A percentile compares a stretch with the other conserved stretches of the same genome.
These are phyloP conservation scores for Colletotrichum sp. DNA, from an alignment of 2,329 filamentous ascomycete genomes.

Conservation along the genomic window DNA sequence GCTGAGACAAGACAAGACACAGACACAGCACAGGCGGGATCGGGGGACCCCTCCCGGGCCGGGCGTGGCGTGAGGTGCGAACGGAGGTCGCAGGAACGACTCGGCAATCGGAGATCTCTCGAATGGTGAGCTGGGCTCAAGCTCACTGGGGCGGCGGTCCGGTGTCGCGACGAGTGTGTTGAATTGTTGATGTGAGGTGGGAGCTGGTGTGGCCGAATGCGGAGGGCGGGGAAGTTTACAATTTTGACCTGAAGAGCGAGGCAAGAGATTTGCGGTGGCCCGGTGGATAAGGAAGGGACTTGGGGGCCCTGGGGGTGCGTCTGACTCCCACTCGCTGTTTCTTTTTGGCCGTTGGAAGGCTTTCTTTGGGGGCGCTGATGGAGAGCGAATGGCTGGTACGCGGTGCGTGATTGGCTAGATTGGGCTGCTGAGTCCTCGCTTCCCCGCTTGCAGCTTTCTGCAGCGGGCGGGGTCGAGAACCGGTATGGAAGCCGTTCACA, in stretches of 20 bases:
- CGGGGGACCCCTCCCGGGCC: conserved; percentile 22
- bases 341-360: conserved; percentile 4
- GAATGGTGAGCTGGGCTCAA: conserved; percentile 16
- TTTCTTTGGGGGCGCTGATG: neutral
- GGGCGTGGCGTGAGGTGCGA: conserved; percentile 13
- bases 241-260: conserved; percentile 22
- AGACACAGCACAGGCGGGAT: conserved; percentile 18
- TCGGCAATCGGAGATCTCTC: conserved; percentile 16
- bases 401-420: neutral
- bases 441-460: conserved; percentile 4
- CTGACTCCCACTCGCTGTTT: neutral
- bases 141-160: conserved; percentile 22
- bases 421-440: neutral
- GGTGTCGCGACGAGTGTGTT: conserved; percentile 24
- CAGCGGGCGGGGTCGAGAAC: conserved; percentile 6
- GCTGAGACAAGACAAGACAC: conserved; percentile 17
- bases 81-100: conserved; percentile 7
- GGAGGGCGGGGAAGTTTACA: conserved; percentile 22
- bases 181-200: conserved; percentile 17
- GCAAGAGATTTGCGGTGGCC: conserved; percentile 22
- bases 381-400: neutral
- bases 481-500: neutral
- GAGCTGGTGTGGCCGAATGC: conserved; percentile 22
- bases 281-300: neutral
- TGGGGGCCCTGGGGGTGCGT: neutral